Evolutionary conservation across 2,329 filamentous ascomycete species (phyloP).

Genomic region (Cryoendolithus antarcticus): DNA sequence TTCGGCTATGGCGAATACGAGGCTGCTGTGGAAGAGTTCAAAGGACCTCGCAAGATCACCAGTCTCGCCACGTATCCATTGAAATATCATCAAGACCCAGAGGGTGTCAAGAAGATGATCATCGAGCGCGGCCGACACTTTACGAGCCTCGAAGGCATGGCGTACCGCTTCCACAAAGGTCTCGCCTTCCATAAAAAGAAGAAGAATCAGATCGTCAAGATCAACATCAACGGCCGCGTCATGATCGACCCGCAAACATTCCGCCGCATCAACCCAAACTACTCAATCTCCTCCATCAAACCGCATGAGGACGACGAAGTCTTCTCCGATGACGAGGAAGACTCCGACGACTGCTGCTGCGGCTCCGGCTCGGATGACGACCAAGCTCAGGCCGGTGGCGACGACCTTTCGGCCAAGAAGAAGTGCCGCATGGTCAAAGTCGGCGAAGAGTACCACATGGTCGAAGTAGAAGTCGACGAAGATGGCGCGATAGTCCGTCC

Average conservation of each 20-base stretch:
- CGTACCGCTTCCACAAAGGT: constrained; percentile 72
- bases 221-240: constrained; percentile 74
- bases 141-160: constrained; percentile 64
- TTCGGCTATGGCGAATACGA: constrained; percentile 65
- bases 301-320: constrained; percentile 50
- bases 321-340: constrained; percentile 35
- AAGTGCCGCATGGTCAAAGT: constrained; percentile 34
- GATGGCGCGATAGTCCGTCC: constrained; percentile 30
- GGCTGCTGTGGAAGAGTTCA: constrained; percentile 61
- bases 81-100: constrained; percentile 63
- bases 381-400: constrained; percentile 25
- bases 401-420: constrained; percentile 27
- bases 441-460: constrained; percentile 34
- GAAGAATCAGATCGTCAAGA: constrained; percentile 56
- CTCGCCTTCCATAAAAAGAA: constrained; percentile 78
- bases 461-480: constrained; percentile 44
- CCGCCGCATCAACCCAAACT: constrained; percentile 76
- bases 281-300: constrained; percentile 61
- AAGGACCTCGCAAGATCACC: constrained; percentile 70
- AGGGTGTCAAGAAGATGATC: constrained; percentile 50
- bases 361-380: no score
- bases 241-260: constrained; percentile 82
- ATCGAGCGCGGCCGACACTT: constrained; percentile 78
- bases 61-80: constrained; percentile 66
- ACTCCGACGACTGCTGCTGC: constrained; percentile 18